Evolutionary conservation across 2,329 filamentous ascomycete species (phyloP).

Genomic region (Microcyclosporella mali): DNA sequence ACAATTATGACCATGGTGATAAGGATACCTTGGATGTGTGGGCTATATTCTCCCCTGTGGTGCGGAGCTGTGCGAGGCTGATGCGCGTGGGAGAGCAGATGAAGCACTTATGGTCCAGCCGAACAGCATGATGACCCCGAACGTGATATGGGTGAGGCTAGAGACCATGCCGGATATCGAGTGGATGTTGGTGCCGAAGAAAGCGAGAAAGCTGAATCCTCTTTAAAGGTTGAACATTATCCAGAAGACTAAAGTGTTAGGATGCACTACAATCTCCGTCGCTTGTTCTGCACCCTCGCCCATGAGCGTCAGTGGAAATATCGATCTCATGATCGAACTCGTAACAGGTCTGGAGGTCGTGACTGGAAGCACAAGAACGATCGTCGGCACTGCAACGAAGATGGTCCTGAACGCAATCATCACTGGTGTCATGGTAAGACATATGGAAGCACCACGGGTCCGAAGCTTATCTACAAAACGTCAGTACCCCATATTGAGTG

Average conservation of each 20-base stretch:
- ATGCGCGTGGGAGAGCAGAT: conserved; percentile 1
- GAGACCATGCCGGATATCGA: not conserved
- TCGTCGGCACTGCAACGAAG: not conserved
- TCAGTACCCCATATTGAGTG: not conserved
- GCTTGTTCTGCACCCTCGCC: not conserved
- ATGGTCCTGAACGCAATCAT: not conserved
- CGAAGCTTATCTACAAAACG: not conserved
- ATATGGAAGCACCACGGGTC: not conserved
- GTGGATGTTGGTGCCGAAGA: conserved; percentile 1
- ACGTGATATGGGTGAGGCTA: not conserved
- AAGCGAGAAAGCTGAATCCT: not conserved
- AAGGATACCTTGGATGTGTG: not conserved
- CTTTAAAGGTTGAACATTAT: not conserved
- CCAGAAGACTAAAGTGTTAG: not conserved
- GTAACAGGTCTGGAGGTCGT: not conserved
- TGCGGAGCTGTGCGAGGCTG: not conserved
- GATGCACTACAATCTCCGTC: not conserved
- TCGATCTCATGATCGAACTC: conserved; percentile 1
- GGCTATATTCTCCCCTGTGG: not conserved
- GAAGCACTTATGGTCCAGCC: not conserved
- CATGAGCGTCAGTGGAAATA: not conserved
- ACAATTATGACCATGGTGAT: not conserved
- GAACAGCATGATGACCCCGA: conserved; percentile 2
- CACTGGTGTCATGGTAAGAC: conserved; percentile 1
- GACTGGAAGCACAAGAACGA: not conserved